A percentile compares a stretch with the other conserved stretches of the same genome.
phyloP scores from a whole-genome alignment of 108 stramenopile species.

The Conticribra guillardii region DNA sequence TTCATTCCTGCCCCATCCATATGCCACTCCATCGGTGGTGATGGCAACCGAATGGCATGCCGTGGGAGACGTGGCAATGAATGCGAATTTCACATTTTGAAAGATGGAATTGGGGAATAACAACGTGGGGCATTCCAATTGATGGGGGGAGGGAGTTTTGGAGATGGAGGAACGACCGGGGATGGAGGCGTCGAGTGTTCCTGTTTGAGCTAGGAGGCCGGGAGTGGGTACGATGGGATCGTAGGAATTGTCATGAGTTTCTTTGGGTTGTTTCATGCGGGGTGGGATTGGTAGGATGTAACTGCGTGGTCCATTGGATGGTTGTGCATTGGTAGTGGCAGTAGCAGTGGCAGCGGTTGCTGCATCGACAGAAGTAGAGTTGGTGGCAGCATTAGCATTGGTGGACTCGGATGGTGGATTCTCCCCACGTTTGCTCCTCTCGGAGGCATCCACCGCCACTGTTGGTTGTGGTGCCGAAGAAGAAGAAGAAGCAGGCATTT shows the following conservation, averaged over 20 bases:
- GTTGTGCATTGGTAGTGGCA: background rate
- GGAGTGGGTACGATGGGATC: conserved; percentile 1
- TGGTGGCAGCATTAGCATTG: conserved; percentile 12
- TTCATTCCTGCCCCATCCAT: conserved; percentile 90
- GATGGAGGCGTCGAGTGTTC: conserved; percentile 77
- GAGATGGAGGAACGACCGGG: conserved; percentile 27
- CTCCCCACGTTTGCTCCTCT: too few relatives aligned
- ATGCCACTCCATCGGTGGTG: conserved; percentile 58
- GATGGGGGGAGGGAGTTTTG: conserved; percentile 38
- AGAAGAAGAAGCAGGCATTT: conserved; percentile 43
- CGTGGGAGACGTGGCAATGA: conserved; percentile 66
- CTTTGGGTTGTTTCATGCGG: conserved; percentile 13
- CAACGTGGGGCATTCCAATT: conserved; percentile 62
- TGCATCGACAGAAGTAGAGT: conserved; percentile 1
- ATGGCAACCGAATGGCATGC: conserved; percentile 79
- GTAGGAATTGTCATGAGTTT: conserved; percentile 12
- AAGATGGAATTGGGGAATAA: conserved; percentile 42
- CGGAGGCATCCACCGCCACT: too few relatives aligned
- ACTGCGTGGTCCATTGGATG: conserved; percentile 26
- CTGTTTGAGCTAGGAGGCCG: conserved; percentile 79
- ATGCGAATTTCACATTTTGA: conserved; percentile 33
- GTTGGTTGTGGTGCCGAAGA: too few relatives aligned
- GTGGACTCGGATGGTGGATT: background rate
- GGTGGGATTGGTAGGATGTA: conserved; percentile 45
- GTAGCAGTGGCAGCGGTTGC: conserved; percentile 17